These are phyloP conservation scores for Agmasoma carcini DNA, from an alignment of 371 early-diverging fungal genomes.

Conservation along the genomic window DNA sequence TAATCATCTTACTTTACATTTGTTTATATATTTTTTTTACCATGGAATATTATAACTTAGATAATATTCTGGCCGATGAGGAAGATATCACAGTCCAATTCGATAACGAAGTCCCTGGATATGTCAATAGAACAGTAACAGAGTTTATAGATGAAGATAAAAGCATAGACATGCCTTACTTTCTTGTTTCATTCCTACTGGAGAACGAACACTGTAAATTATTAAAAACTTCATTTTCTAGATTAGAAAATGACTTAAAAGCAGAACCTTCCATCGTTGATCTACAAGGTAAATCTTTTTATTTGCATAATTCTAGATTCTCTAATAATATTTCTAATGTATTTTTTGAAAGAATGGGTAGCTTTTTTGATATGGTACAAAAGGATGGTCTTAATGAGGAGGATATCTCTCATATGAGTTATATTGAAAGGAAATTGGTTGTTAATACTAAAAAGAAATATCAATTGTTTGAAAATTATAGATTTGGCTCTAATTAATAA, in stretches of 20 bases:
- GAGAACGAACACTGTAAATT: constrained; percentile 33
- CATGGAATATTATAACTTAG: constrained; percentile 22
- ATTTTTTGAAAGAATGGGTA: constrained; percentile 21
- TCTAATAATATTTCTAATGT: background rate
- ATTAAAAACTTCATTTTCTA: background rate
- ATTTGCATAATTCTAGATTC: constrained; percentile 11
- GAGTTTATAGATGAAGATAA: background rate
- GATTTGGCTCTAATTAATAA: too few species aligned
- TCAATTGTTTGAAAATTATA: background rate
- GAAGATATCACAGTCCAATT: constrained; percentile 1
- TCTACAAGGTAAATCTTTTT: constrained; percentile 10
- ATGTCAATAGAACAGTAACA: background rate
- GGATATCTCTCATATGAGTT: constrained; percentile 10
- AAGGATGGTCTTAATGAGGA: constrained; percentile 25
- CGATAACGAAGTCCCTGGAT: constrained; percentile 7
- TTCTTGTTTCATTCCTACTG: constrained; percentile 24
- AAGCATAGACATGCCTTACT: constrained; percentile 19
- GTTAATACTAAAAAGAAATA: constrained; percentile 11
- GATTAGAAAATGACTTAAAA: constrained; percentile 12
- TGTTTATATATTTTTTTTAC: too few species aligned
- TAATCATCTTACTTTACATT: too few species aligned
- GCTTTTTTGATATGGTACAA: constrained; percentile 11
- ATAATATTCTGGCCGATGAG: constrained; percentile 16
- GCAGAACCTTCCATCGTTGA: constrained; percentile 31
- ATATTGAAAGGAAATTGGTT: constrained; percentile 4